These are phyloP conservation scores for Phytophthora meadii DNA, from an alignment of 352 stramenopile genomes.

Conservation along the genomic window DNA sequence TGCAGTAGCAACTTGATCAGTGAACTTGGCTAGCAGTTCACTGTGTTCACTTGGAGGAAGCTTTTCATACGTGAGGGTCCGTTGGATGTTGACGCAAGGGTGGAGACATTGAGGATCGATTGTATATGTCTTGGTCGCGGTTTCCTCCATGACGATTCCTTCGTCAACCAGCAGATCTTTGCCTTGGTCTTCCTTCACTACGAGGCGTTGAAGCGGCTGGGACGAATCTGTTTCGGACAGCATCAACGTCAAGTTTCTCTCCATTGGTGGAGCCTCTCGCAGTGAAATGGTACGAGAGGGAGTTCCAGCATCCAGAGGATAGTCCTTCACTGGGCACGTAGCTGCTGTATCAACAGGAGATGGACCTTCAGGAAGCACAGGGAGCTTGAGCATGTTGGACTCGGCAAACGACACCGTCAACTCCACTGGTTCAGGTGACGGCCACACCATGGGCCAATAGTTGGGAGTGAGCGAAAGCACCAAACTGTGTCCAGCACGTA, in stretches of 20 bases:
- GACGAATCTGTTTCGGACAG: slow-evolving; percentile 47
- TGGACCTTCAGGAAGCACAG: slow-evolving; percentile 23
- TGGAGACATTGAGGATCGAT: slow-evolving; percentile 42
- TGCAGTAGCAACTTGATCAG: slow-evolving; percentile 20
- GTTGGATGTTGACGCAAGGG: slow-evolving; percentile 45
- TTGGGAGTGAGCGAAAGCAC: slow-evolving; percentile 48
- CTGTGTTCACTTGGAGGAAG: slow-evolving; percentile 22
- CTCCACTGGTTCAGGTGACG: slow-evolving; percentile 46
- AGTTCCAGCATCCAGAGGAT: slow-evolving; percentile 41
- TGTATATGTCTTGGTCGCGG: slow-evolving; percentile 49
- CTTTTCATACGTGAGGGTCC: slow-evolving; percentile 53
- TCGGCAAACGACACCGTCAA: slow-evolving; percentile 41
- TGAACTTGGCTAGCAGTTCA: slow-evolving; percentile 27
- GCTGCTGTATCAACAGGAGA: background rate
- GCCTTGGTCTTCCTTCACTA: slow-evolving; percentile 51
- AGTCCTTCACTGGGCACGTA: slow-evolving; percentile 40
- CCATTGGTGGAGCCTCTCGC: slow-evolving; percentile 39
- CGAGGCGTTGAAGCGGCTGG: slow-evolving; percentile 38
- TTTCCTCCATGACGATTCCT: slow-evolving; percentile 56
- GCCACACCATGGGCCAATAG: slow-evolving; percentile 65
- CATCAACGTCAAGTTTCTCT: slow-evolving; percentile 40
- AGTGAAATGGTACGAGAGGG: slow-evolving; percentile 42
- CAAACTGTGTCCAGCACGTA: slow-evolving; percentile 40
- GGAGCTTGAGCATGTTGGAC: slow-evolving; percentile 44
- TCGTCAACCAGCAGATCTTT: slow-evolving; percentile 56